A percentile compares a stretch with the other conserved stretches of the same genome.
Conservation (phyloP, 306 rosid genomes). For the Adenanthera pavonina region DNA sequence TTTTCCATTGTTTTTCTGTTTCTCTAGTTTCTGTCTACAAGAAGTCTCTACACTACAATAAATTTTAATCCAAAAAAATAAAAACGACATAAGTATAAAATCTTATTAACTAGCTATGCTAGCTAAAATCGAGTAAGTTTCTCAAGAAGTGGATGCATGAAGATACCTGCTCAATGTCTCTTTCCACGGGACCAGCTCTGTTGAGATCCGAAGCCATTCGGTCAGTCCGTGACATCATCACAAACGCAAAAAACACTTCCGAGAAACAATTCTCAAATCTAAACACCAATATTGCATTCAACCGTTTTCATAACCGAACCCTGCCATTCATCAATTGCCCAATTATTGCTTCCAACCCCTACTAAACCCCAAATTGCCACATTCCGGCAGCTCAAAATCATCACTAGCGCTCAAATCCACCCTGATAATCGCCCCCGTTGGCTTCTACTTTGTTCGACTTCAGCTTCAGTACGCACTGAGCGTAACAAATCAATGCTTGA, state of each 20-base stretch:
- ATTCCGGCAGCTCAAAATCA: constrained; percentile 40
- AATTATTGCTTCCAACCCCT: constrained; percentile 35
- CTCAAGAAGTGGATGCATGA: constrained; percentile 29
- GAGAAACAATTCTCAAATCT: constrained; percentile 48
- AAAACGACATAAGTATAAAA: no score
- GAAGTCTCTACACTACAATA: neutral
- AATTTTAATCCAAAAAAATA: neutral
- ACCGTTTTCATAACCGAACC: constrained; percentile 58
- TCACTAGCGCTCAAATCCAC: constrained; percentile 48
- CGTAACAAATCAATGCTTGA: constrained; percentile 31
- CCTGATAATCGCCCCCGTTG: constrained; percentile 43
- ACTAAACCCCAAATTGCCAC: constrained; percentile 45
- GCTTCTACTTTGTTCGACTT: constrained; percentile 43
- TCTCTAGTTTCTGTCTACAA: neutral
- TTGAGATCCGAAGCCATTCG: constrained; percentile 78
- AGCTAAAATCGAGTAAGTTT: constrained; percentile 17
- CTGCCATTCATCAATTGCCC: constrained; percentile 49
- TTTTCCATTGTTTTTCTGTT: neutral
- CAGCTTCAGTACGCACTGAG: constrained; percentile 33
- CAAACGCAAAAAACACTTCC: constrained; percentile 25
- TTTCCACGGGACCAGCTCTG: constrained; percentile 72
- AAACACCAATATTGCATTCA: constrained; percentile 45
- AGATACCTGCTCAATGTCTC: constrained; percentile 82
- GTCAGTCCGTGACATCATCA: constrained; percentile 62
- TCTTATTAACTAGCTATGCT: neutral